Evolutionary conservation across 495 filamentous ascomycete genomes (phyloP).

Genomic region (Pseudotulostoma volvatum): DNA sequence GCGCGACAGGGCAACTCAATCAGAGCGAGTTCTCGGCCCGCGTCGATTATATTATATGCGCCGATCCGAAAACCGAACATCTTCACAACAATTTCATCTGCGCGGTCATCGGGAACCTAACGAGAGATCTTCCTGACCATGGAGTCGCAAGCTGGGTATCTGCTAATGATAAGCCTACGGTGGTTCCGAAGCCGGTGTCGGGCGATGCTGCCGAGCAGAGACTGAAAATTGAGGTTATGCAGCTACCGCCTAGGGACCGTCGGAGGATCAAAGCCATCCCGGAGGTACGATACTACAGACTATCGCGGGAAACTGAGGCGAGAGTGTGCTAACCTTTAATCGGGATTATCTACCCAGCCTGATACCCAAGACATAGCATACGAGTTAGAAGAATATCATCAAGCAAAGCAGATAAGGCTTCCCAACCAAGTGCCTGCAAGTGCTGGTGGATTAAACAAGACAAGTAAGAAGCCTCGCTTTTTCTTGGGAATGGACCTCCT

Average conservation of each 20-base stretch:
- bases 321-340: slow-evolving; percentile 7
- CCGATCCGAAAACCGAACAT: slow-evolving; percentile 54
- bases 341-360: no score
- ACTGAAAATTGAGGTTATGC: slow-evolving; percentile 89
- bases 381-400: slow-evolving; percentile 51
- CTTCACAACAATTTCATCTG: slow-evolving; percentile 82
- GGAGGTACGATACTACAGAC: slow-evolving; percentile 26
- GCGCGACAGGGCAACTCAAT: slow-evolving; percentile 54
- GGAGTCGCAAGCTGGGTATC: slow-evolving; percentile 92
- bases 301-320: no score
- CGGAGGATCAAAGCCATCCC: slow-evolving; percentile 69
- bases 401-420: slow-evolving; percentile 47
- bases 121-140: slow-evolving; percentile 75
- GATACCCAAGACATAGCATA: slow-evolving; percentile 49
- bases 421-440: slow-evolving; percentile 65
- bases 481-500: not conserved
- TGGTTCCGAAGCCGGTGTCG: slow-evolving; percentile 59
- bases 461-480: slow-evolving; percentile 57
- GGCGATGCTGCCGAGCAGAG: slow-evolving; percentile 84
- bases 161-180: slow-evolving; percentile 83
- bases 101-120: slow-evolving; percentile 73
- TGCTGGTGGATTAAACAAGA: slow-evolving; percentile 69
- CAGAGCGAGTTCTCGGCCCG: slow-evolving; percentile 65
- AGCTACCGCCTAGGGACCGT: slow-evolving; percentile 68
- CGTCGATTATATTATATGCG: slow-evolving; percentile 56